Conservation (phyloP, 2,329 filamentous ascomycete species). For the Penicillium frequentans region DNA sequence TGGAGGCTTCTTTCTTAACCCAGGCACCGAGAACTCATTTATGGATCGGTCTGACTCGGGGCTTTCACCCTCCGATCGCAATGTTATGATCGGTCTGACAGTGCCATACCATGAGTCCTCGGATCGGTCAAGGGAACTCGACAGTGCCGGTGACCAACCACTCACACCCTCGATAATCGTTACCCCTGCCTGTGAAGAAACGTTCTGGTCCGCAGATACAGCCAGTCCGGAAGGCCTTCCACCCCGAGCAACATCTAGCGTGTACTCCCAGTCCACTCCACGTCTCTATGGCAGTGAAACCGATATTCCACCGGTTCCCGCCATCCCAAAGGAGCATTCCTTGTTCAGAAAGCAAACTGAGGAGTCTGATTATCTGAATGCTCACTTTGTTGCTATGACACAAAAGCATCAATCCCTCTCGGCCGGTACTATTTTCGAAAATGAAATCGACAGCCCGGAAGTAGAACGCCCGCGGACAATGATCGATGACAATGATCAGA, state of each 20-base stretch:
- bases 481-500: slow-evolving; percentile 24
- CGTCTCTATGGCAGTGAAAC: slow-evolving; percentile 23
- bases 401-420: slow-evolving; percentile 34
- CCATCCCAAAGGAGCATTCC: slow-evolving; percentile 37
- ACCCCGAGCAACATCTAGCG: slow-evolving; percentile 41
- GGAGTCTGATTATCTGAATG: slow-evolving; percentile 11
- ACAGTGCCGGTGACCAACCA: slow-evolving; percentile 33
- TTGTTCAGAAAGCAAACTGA: slow-evolving; percentile 12
- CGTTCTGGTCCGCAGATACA: slow-evolving; percentile 32
- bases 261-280: slow-evolving; percentile 45
- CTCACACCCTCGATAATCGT: slow-evolving; percentile 48
- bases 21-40: slow-evolving; percentile 14
- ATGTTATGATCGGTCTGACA: slow-evolving; percentile 48
- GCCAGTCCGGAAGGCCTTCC: slow-evolving; percentile 24
- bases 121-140: slow-evolving; percentile 23
- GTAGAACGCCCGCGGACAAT: background rate
- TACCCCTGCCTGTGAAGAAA: slow-evolving; percentile 45
- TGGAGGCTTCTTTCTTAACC: slow-evolving; percentile 16
- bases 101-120: slow-evolving; percentile 38
- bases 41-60: slow-evolving; percentile 31
- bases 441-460: slow-evolving; percentile 22
- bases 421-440: slow-evolving; percentile 39
- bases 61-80: slow-evolving; percentile 46
- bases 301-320: slow-evolving; percentile 42
- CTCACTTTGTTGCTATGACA: slow-evolving; percentile 18